phyloP scores from a whole-genome alignment of 2,329 filamentous ascomycete genomes.

The Ceratocystis lukuohia region DNA sequence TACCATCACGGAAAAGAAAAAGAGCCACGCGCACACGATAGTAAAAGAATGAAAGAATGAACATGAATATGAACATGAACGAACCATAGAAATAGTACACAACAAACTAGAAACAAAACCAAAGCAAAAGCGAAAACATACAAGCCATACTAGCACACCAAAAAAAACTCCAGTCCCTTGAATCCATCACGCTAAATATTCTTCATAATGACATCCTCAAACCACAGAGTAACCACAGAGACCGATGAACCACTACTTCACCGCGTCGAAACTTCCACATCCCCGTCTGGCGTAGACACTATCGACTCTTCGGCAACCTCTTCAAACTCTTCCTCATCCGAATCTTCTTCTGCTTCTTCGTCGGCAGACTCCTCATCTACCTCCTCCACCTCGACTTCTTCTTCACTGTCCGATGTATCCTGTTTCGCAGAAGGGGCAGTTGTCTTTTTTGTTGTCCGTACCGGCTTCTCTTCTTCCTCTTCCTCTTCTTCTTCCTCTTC shows the following conservation, averaged over 20 bases:
- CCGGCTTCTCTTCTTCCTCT: constrained; percentile 6
- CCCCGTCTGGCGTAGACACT: constrained; percentile 17
- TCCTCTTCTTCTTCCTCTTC: constrained; percentile 15
- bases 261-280: constrained; percentile 14
- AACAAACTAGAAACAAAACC: constrained; percentile 4
- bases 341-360: not conserved
- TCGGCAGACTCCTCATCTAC: not conserved
- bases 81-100: constrained; percentile 7
- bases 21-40: not conserved
- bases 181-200: too few species aligned
- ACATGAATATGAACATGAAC: constrained; percentile 5
- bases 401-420: not conserved
- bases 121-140: constrained; percentile 16
- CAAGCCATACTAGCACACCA: too few species aligned
- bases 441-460: too few species aligned
- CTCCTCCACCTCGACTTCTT: not conserved
- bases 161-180: too few species aligned
- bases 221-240: not conserved
- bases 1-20: not conserved
- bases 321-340: constrained; percentile 14
- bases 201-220: constrained; percentile 2
- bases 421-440: not conserved
- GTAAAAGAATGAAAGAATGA: not conserved
- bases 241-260: not conserved
- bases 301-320: constrained; percentile 13